Percentiles rank a stretch among this genome's conserved stretches.
phyloP scores from a whole-genome alignment of 345 rosid species.

The Syzygium oleosum region DNA sequence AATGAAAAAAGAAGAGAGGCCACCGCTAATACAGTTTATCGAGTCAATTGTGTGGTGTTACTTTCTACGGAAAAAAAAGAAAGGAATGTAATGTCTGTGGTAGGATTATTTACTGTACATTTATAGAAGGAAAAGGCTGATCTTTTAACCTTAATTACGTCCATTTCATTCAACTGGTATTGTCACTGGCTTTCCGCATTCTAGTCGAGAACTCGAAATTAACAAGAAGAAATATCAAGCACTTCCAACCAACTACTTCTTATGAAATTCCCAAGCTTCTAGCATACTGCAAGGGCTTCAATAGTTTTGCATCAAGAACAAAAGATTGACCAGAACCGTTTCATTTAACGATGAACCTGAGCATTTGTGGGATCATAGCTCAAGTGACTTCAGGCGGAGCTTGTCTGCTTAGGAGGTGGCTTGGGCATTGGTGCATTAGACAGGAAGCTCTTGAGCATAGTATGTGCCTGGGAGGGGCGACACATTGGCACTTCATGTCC shows the following conservation, averaged over 20 bases:
- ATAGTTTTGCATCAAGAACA: not conserved
- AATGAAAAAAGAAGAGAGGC: not conserved
- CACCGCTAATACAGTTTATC: fast-evolving
- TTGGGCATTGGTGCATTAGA: not conserved
- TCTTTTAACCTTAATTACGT: not conserved
- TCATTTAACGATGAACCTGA: not conserved
- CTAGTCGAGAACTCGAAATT: not conserved
- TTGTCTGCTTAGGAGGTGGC: not conserved
- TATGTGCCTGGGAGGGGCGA: not conserved
- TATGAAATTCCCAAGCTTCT: not conserved
- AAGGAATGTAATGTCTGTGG: no score
- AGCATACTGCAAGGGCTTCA: not conserved
- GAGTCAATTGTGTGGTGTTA: fast-evolving
- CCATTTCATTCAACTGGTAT: not conserved
- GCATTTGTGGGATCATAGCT: not conserved
- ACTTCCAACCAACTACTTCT: not conserved
- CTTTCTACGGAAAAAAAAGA: not conserved
- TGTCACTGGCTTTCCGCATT: not conserved
- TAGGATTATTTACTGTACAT: no score
- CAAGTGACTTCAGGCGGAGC: no score
- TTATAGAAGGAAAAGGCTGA: no score
- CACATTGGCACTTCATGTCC: not conserved
- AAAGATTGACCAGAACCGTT: not conserved
- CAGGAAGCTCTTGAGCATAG: not conserved
- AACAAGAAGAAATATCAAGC: not conserved